Conservation (phyloP, 148 eudicot species). For the Dysphania ambrosioides region DNA sequence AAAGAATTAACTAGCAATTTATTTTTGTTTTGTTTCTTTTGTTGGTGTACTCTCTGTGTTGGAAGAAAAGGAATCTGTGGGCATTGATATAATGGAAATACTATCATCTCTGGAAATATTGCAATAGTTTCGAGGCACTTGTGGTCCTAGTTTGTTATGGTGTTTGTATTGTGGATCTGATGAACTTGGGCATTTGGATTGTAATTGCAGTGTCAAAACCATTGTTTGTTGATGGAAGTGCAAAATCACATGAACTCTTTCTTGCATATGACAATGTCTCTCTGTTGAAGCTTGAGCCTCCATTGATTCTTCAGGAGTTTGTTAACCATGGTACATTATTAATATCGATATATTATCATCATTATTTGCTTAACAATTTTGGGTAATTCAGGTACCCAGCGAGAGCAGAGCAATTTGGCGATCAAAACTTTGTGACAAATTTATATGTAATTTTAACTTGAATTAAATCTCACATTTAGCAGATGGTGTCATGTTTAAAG, state of each 20-base stretch:
- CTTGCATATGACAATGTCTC: conserved; percentile 60
- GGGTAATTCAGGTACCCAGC: too few species aligned
- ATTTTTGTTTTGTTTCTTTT: neutral
- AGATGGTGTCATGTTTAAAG: conserved; percentile 79
- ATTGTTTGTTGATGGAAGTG: conserved; percentile 63
- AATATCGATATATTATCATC: neutral
- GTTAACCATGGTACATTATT: conserved; percentile 54
- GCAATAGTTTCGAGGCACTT: neutral
- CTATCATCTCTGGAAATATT: neutral
- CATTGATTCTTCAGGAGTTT: conserved; percentile 67
- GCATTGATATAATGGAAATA: neutral
- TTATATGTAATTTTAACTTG: neutral
- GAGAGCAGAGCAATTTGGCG: too few species aligned
- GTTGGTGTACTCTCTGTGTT: neutral
- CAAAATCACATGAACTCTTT: conserved; percentile 64
- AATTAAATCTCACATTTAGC: conserved; percentile 12
- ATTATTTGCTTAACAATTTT: too few species aligned
- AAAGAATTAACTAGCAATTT: neutral
- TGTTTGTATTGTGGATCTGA: conserved; percentile 5
- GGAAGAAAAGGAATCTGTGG: neutral
- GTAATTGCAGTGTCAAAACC: conserved; percentile 54
- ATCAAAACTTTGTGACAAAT: neutral
- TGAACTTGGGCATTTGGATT: conserved; percentile 11
- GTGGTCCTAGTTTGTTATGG: conserved; percentile 8
- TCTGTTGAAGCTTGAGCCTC: conserved; percentile 59